phyloP scores from a whole-genome alignment of 306 rosid genomes.

The Citrullus colocynthis region DNA sequence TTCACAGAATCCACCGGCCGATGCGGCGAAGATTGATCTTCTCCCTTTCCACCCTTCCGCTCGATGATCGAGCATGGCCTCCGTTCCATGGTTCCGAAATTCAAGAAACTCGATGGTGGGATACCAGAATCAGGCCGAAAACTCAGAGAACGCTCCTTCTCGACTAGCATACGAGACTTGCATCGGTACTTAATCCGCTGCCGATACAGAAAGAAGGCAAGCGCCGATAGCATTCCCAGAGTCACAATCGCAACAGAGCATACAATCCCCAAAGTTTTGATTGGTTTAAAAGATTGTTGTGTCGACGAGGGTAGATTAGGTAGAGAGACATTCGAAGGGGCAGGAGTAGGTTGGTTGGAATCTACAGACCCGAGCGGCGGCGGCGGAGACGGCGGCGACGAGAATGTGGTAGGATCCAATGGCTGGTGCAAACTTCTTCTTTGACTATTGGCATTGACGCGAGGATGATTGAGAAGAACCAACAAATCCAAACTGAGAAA shows the following conservation, averaged over 20 bases:
- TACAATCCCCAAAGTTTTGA: conserved; percentile 66
- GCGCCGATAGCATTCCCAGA: conserved; percentile 88
- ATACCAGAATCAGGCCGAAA: conserved; percentile 28
- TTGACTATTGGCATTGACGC: background rate
- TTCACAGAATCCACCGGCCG: conserved; percentile 55
- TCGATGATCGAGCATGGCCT: conserved; percentile 19
- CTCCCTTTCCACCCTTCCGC: conserved; percentile 12
- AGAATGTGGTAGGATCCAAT: conserved; percentile 17
- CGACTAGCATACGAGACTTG: conserved; percentile 58
- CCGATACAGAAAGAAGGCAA: conserved; percentile 66
- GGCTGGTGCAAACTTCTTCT: conserved; percentile 85
- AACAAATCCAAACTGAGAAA: conserved; percentile 20
- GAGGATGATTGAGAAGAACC: background rate
- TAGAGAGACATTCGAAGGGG: conserved; percentile 22
- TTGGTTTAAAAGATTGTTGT: conserved; percentile 46
- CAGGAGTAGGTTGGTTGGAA: conserved; percentile 32
- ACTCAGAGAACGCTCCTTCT: conserved; percentile 17
- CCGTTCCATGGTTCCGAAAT: conserved; percentile 87
- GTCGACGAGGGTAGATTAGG: conserved; percentile 51
- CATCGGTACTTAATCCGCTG: conserved; percentile 59
- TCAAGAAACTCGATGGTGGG: conserved; percentile 62
- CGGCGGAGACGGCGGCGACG: conserved; percentile 32
- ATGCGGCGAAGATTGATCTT: conserved; percentile 48
- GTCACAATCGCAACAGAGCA: conserved; percentile 83
- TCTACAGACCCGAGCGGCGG: conserved; percentile 25